Evolutionary conservation across 73 alveolate genomes (phyloP), one percentile per base, ranked within the genome.

Genomic region (Halteria grandinella): DNA sequence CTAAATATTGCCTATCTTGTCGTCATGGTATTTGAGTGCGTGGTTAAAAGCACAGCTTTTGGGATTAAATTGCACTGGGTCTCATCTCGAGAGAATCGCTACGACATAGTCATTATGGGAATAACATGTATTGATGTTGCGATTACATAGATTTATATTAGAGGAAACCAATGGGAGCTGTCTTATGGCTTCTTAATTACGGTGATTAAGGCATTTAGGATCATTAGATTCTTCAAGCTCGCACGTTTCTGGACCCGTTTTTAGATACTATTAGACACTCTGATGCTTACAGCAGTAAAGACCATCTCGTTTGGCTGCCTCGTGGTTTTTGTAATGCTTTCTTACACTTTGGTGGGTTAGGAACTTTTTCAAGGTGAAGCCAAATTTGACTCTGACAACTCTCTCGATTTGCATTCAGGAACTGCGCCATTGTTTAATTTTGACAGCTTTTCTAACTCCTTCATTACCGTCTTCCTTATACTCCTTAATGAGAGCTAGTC

Each of bases 131-230:
- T n/a, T n/a, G n/a, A n/a, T n/a, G n/a, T n/a, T n/a, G n/a, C n/a
- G n/a, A n/a, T n/a, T n/a, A n/a, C n/a, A n/a, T n/a, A n/a, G n/a
- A n/a, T n/a, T n/a, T n/a, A n/a, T n/a, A n/a, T n/a, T n/a, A n/a
- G n/a, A n/a, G n/a, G n/a, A n/a, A n/a, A n/a, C n/a, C n/a, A n/a
- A n/a, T n/a, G n/a, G n/a, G n/a, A n/a, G n/a, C n/a, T n/a, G n/a
- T n/a, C n/a, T n/a, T n/a, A n/a, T n/a, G 50, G 51, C 34, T 51
- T 85, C n/a, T 87, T 89, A 0, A 78, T 85, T 0, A 59, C 86
- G 6, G 93, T 86, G 7, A 69, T 85, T 39, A 77, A 89, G 57
- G 82, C 89, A n/a, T 45, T 85, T 36, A 63, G 93, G 66, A 47
- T 85, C 11, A 45, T 85, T 52, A 33, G 93, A 48, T 43, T 85